These are phyloP conservation scores for Lathyrus oleraceus DNA, from an alignment of 306 rosid genomes.

Conservation along the genomic window DNA sequence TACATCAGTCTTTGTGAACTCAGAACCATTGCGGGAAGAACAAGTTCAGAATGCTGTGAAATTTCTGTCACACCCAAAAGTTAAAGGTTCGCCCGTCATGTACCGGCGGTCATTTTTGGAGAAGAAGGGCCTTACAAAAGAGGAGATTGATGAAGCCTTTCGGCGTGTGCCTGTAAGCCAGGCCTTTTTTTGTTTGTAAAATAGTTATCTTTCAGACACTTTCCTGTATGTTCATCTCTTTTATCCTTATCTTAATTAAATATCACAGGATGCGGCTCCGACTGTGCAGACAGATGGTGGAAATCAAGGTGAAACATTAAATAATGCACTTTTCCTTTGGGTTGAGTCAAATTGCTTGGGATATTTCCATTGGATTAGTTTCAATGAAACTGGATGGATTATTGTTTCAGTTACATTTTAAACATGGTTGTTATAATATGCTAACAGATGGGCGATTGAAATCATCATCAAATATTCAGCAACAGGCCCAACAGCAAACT, in stretches of 20 bases:
- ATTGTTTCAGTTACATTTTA: slow-evolving; percentile 26
- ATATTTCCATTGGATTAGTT: slow-evolving; percentile 19
- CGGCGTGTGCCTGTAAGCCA: slow-evolving; percentile 82
- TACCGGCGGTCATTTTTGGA: slow-evolving; percentile 89
- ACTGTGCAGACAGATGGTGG: slow-evolving; percentile 57
- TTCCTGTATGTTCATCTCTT: slow-evolving; percentile 29
- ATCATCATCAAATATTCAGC: slow-evolving; percentile 52
- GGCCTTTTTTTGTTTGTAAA: background rate
- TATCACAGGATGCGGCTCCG: slow-evolving; percentile 71
- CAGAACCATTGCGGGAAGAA: slow-evolving; percentile 87
- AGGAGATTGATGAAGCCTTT: slow-evolving; percentile 98
- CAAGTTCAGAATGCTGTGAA: slow-evolving; percentile 95
- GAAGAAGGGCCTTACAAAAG: slow-evolving; percentile 91
- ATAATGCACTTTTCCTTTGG: slow-evolving; percentile 23
- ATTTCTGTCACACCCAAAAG: slow-evolving; percentile 89
- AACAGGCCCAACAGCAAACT: slow-evolving; percentile 53
- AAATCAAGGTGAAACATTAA: slow-evolving; percentile 62
- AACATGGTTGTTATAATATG: slow-evolving; percentile 28
- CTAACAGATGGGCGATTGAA: slow-evolving; percentile 60
- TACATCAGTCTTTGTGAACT: slow-evolving; percentile 75
- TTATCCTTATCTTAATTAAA: slow-evolving; percentile 19
- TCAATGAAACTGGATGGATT: slow-evolving; percentile 17
- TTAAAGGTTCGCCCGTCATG: slow-evolving; percentile 84
- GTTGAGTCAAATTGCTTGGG: slow-evolving; percentile 23
- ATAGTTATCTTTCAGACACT: background rate